These are phyloP conservation scores for Candida ficus DNA, from an alignment of 805 yeast genomes.

Conservation along the genomic window DNA sequence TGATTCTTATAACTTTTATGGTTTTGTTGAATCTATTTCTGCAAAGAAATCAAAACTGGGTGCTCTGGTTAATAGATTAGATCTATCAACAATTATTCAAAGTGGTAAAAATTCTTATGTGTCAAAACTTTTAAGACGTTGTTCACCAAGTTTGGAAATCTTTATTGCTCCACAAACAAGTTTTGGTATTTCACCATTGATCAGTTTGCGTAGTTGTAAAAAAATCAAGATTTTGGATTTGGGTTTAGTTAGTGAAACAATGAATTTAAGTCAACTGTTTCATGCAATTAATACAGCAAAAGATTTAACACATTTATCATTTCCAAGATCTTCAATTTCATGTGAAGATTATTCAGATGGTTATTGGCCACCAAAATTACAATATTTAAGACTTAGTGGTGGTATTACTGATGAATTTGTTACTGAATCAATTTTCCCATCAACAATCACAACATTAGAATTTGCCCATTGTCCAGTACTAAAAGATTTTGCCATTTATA, in stretches of 20 bases:
- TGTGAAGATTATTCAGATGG: slow-evolving; percentile 51
- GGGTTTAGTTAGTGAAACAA: slow-evolving; percentile 84
- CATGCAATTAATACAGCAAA: slow-evolving; percentile 60
- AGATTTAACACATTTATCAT: slow-evolving; percentile 66
- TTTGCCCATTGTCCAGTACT: slow-evolving; percentile 85
- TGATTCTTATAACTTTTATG: slow-evolving; percentile 59
- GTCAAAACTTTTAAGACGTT: slow-evolving; percentile 74
- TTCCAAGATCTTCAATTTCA: slow-evolving; percentile 82
- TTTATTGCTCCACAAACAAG: slow-evolving; percentile 93
- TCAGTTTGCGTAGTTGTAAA: slow-evolving; percentile 71
- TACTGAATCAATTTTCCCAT: slow-evolving; percentile 64
- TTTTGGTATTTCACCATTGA: slow-evolving; percentile 85
- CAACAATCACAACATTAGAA: slow-evolving; percentile 62
- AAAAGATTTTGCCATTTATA: slow-evolving; percentile 57
- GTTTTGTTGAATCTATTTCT: slow-evolving; percentile 67
- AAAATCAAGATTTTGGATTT: slow-evolving; percentile 64
- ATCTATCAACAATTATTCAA: slow-evolving; percentile 77
- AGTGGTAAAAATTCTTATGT: slow-evolving; percentile 89
- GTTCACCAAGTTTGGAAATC: slow-evolving; percentile 55
- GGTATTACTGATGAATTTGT: slow-evolving; percentile 84
- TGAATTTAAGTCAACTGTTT: slow-evolving; percentile 77
- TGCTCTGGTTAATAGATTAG: slow-evolving; percentile 55
- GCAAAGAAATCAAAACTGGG: slow-evolving; percentile 47
- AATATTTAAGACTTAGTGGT: slow-evolving; percentile 76
- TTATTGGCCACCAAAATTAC: slow-evolving; percentile 77